These are phyloP conservation scores for Trichoderma virens DNA, from an alignment of 495 filamentous ascomycete genomes.

Conservation along the genomic window DNA sequence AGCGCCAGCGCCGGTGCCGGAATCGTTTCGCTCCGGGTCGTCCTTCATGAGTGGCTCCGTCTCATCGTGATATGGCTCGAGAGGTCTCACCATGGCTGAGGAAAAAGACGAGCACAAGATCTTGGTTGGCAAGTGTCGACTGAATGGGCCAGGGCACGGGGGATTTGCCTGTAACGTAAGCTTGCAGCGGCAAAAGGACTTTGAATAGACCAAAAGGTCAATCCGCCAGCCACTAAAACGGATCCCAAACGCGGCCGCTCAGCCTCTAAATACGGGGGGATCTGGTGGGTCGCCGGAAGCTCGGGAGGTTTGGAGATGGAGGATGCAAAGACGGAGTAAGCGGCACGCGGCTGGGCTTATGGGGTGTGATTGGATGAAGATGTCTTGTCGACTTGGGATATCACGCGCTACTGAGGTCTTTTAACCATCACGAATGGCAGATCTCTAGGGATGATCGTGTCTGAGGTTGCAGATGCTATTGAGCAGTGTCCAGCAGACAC, in stretches of 20 bases:
- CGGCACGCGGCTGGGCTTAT: not conserved
- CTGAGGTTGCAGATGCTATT: not conserved
- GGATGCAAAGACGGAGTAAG: not conserved
- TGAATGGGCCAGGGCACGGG: no score
- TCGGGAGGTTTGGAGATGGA: not conserved
- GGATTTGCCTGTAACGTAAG: not conserved
- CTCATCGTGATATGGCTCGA: constrained; percentile 1
- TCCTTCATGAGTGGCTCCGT: constrained; percentile 11
- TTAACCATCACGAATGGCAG: not conserved
- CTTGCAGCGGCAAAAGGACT: not conserved
- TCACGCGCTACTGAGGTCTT: not conserved
- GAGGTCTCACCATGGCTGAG: constrained; percentile 9
- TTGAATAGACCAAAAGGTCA: no score
- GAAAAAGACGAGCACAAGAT: not conserved
- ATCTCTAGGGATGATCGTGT: not conserved
- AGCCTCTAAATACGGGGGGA: constrained; percentile 5
- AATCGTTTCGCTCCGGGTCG: not conserved
- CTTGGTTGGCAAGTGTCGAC: no score
- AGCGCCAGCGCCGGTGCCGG: not conserved
- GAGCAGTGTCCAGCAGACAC: not conserved
- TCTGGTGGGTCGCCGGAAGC: constrained; percentile 7
- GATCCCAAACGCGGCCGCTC: not conserved
- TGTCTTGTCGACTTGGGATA: not conserved
- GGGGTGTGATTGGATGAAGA: not conserved
- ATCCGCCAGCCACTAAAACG: not conserved